Evolutionary conservation across 2,329 filamentous ascomycete genomes (phyloP).

Genomic region (Fusarium albidum): DNA sequence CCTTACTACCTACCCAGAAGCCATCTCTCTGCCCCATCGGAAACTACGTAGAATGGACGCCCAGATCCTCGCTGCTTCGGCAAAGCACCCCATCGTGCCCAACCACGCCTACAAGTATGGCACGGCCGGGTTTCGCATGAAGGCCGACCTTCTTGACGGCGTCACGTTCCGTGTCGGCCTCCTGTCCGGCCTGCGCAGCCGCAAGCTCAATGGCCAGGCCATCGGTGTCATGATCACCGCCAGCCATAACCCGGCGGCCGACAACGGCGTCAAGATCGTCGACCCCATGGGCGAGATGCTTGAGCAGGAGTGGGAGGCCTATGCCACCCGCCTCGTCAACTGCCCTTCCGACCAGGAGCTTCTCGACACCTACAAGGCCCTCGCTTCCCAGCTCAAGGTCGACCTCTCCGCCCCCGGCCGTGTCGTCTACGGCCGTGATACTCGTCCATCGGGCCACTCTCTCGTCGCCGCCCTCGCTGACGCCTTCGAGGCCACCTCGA

Average conservation of each 20-base stretch:
- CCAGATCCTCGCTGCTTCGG: slow-evolving; percentile 66
- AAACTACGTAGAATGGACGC: slow-evolving; percentile 56
- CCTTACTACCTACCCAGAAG: slow-evolving; percentile 4
- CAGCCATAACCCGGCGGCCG: slow-evolving; percentile 87
- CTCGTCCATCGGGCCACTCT: slow-evolving; percentile 86
- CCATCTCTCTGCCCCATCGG: background rate
- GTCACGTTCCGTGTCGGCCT: slow-evolving; percentile 94
- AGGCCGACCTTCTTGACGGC: slow-evolving; percentile 83
- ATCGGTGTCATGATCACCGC: slow-evolving; percentile 98
- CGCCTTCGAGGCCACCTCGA: slow-evolving; percentile 78
- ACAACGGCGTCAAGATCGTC: slow-evolving; percentile 95
- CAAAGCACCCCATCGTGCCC: slow-evolving; percentile 67
- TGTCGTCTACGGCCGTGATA: slow-evolving; percentile 92
- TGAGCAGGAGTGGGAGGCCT: slow-evolving; percentile 91
- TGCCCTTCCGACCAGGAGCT: slow-evolving; percentile 78
- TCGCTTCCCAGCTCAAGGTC: slow-evolving; percentile 80
- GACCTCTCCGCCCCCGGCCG: slow-evolving; percentile 75
- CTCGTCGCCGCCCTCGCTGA: slow-evolving; percentile 82
- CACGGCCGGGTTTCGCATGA: slow-evolving; percentile 74
- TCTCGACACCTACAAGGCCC: slow-evolving; percentile 76
- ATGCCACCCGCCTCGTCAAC: slow-evolving; percentile 91
- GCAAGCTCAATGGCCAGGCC: slow-evolving; percentile 86
- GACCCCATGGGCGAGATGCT: slow-evolving; percentile 99
- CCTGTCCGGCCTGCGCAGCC: slow-evolving; percentile 85
- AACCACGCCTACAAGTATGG: slow-evolving; percentile 70